A percentile compares a stretch with the other conserved stretches of the same genome.
phyloP scores from a whole-genome alignment of 2,329 filamentous ascomycete genomes.

The Colletotrichum acutatum region DNA sequence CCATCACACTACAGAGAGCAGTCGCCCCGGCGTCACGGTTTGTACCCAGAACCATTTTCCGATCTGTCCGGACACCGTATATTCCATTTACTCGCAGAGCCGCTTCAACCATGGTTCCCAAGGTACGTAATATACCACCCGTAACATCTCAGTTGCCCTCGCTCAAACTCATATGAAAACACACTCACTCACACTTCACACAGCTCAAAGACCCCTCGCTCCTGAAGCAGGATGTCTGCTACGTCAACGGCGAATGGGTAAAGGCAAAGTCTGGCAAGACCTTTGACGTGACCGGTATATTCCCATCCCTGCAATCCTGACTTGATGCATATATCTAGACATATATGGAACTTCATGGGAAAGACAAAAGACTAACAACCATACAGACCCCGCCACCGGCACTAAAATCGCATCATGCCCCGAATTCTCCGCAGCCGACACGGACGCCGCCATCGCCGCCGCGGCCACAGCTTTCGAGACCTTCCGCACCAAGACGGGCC shows the following conservation, averaged over 20 bases:
- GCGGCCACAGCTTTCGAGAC: constrained; percentile 79
- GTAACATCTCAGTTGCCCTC: neutral
- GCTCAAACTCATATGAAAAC: neutral
- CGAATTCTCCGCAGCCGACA: constrained; percentile 84
- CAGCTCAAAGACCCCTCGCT: constrained; percentile 84
- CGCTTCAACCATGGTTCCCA: constrained; percentile 61
- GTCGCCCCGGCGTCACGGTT: constrained; percentile 31
- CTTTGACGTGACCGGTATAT: constrained; percentile 81
- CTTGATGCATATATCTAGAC: too few relatives aligned
- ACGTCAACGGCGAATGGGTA: constrained; percentile 95
- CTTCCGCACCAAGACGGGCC: constrained; percentile 78
- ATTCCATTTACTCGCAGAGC: constrained; percentile 42
- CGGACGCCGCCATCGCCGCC: constrained; percentile 84
- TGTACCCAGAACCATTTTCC: constrained; percentile 18
- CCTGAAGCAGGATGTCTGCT: constrained; percentile 83
- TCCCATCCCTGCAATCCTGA: neutral
- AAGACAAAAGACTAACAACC: neutral
- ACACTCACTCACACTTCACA: neutral
- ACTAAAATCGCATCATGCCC: constrained; percentile 84
- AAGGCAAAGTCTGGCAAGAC: constrained; percentile 87
- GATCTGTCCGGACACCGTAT: constrained; percentile 17
- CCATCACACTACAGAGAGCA: constrained; percentile 31
- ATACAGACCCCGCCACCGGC: constrained; percentile 82
- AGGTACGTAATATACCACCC: constrained; percentile 49
- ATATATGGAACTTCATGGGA: too few relatives aligned